A percentile compares a stretch with the other conserved stretches of the same genome.
These are phyloP conservation scores for Coemansia sp. DNA, from an alignment of 192 early-diverging fungal species.

Conservation along the genomic window DNA sequence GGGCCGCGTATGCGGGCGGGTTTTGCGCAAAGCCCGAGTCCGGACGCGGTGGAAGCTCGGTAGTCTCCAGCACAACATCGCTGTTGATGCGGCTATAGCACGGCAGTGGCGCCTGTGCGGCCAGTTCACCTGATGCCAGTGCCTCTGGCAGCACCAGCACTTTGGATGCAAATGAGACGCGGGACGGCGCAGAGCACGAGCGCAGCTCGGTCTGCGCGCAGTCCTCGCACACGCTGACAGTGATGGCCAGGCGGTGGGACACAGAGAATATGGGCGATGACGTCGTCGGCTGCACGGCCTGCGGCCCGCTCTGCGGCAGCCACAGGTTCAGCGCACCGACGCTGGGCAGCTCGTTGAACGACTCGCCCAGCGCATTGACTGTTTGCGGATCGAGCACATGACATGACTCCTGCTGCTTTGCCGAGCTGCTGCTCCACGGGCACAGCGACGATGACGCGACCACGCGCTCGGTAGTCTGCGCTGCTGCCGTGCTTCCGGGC, in stretches of 20 bases:
- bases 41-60: background rate
- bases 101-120: conserved; percentile 17
- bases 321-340: conserved; percentile 13
- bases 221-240: conserved; percentile 20
- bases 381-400: conserved; percentile 28
- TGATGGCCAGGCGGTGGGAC: conserved; percentile 19
- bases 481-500: conserved; percentile 7
- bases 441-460: conserved; percentile 18
- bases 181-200: too few relatives aligned
- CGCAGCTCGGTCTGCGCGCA: too few relatives aligned
- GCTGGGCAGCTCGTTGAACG: conserved; percentile 27
- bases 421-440: conserved; percentile 1
- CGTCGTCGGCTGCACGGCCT: conserved; percentile 32
- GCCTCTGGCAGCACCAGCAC: conserved; percentile 41
- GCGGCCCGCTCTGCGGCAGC: background rate
- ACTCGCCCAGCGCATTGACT: conserved; percentile 37
- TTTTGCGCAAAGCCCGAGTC: background rate
- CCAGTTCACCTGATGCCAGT: background rate
- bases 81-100: conserved; percentile 27
- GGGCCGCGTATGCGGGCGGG: conserved; percentile 8
- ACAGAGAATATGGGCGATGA: conserved; percentile 32
- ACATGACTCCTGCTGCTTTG: background rate
- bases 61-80: conserved; percentile 26
- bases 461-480: conserved; percentile 9
- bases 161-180: conserved; percentile 8